A percentile compares a stretch with the other conserved stretches of the same genome.
phyloP scores from a whole-genome alignment of 2,329 filamentous ascomycete species.

The Fusarium setosum region DNA sequence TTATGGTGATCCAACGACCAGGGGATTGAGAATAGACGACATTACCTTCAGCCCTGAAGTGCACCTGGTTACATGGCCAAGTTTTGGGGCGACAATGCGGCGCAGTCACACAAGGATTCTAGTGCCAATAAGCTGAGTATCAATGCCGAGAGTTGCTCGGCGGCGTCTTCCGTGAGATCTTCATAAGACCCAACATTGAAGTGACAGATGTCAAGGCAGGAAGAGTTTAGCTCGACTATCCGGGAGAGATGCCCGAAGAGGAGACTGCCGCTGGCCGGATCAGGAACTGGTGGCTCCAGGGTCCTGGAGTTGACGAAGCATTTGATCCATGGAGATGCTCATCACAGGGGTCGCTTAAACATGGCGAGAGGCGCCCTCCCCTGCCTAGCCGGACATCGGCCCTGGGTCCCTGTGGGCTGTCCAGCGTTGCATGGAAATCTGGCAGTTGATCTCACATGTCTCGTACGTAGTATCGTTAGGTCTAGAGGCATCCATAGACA shows the following conservation, averaged over 20 bases:
- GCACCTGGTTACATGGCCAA: background rate
- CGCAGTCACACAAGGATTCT: constrained; percentile 18
- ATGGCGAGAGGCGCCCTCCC: constrained; percentile 18
- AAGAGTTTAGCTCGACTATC: constrained; percentile 1
- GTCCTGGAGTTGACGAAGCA: constrained; percentile 14
- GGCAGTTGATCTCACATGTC: constrained; percentile 35
- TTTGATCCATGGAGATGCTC: background rate
- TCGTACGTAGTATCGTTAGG: background rate
- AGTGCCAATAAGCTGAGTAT: constrained; percentile 4
- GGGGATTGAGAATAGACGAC: background rate
- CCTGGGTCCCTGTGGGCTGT: constrained; percentile 24
- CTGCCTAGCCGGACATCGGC: constrained; percentile 27
- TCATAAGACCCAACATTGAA: constrained; percentile 17
- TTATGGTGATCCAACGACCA: constrained; percentile 1
- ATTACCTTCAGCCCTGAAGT: background rate
- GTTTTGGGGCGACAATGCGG: constrained; percentile 18
- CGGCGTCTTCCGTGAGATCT: constrained; percentile 24
- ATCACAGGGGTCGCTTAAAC: constrained; percentile 23
- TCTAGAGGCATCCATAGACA: background rate
- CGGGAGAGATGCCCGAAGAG: constrained; percentile 35
- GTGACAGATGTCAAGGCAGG: constrained; percentile 15
- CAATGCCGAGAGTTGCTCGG: constrained; percentile 6
- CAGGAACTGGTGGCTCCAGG: constrained; percentile 26
- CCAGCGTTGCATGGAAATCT: constrained; percentile 41
- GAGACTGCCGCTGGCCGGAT: constrained; percentile 27